Evolutionary conservation across 1,139 yeast genomes (phyloP).

Genomic region (Protomyces arabidopsidicola): DNA sequence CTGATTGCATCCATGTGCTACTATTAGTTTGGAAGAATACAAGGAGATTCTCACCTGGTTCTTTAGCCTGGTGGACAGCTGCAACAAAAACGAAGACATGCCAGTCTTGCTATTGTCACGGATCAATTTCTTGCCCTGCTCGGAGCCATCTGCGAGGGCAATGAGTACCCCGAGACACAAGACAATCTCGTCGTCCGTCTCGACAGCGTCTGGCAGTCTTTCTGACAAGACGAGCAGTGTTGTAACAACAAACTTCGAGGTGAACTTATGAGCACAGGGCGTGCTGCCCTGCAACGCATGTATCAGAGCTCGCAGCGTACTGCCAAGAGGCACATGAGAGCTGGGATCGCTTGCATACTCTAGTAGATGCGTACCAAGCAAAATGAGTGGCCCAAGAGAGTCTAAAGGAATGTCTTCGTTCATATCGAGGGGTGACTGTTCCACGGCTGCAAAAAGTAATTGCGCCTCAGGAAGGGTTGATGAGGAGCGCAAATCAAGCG

Average conservation of each 20-base stretch:
- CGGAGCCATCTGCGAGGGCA: conserved; percentile 5
- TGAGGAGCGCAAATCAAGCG: neutral
- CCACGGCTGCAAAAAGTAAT: neutral
- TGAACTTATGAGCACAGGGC: neutral
- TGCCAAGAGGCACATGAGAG: neutral
- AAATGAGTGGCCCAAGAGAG: neutral
- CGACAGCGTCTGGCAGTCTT: neutral
- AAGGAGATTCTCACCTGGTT: neutral
- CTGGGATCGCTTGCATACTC: neutral
- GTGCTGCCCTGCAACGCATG: neutral
- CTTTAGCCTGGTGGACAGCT: neutral
- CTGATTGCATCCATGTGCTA: neutral
- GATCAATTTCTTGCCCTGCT: neutral
- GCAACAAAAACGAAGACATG: neutral
- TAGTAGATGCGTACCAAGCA: neutral
- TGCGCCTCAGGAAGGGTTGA: neutral
- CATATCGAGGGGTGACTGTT: neutral
- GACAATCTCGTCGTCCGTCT: neutral
- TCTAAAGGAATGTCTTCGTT: neutral
- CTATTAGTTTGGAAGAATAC: neutral
- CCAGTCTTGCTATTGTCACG: neutral
- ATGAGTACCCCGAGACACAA: conserved; percentile 15
- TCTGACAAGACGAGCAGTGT: neutral
- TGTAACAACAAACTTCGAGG: neutral
- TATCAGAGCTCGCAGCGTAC: neutral